Percentiles rank a stretch among this genome's conserved stretches.
Evolutionary conservation across 257 asterid genomes (phyloP).

Genomic region (Striga asiatica): DNA sequence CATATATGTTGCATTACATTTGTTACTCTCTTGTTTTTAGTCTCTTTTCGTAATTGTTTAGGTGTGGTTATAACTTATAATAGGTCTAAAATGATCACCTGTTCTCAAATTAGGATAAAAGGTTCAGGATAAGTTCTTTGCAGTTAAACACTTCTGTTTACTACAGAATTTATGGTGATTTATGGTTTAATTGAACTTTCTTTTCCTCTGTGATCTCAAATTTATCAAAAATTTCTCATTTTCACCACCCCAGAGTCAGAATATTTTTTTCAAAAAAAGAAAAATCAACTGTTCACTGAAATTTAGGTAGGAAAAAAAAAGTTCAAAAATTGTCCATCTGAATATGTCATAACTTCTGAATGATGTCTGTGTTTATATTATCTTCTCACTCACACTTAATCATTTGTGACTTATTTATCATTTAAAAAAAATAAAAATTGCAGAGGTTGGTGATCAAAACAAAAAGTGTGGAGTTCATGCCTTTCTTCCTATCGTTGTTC

Average conservation of each 20-base stretch:
- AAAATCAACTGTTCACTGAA: no score
- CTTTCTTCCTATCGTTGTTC: constrained; percentile 60
- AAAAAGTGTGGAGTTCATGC: constrained; percentile 84
- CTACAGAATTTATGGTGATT: no score
- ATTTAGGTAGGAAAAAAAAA: not conserved
- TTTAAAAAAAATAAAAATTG: not conserved
- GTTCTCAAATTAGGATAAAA: no score
- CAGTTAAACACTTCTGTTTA: not conserved
- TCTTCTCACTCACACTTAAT: not conserved
- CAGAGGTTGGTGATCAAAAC: constrained; percentile 79
- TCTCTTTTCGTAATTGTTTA: not conserved
- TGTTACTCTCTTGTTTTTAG: not conserved
- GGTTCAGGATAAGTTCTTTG: not conserved
- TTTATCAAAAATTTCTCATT: no score
- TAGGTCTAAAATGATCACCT: not conserved
- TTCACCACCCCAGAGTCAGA: no score
- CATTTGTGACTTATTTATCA: not conserved
- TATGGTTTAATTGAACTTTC: no score
- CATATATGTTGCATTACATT: not conserved
- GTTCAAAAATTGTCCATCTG: no score
- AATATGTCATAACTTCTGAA: not conserved
- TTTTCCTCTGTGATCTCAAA: no score
- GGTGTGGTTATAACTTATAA: not conserved
- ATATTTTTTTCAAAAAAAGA: no score
- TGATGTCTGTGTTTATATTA: not conserved